Evolutionary conservation across 169 alveolate genomes (phyloP).

Genomic region (Toxoplasma gondii): DNA sequence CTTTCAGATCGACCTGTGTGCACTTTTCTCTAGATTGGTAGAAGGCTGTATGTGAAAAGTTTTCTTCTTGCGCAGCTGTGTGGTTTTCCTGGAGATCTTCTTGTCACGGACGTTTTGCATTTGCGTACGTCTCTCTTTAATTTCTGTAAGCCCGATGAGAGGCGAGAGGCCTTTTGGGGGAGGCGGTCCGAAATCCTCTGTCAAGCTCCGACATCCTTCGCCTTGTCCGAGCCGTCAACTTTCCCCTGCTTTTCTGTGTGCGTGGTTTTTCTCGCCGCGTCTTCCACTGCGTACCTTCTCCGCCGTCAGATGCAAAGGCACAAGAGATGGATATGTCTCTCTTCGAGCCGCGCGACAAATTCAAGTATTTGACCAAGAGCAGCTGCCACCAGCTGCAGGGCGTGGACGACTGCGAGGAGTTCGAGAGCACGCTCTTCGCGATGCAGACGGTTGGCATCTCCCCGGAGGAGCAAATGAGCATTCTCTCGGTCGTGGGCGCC

Average conservation of each 20-base stretch:
- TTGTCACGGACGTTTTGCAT: too few relatives aligned
- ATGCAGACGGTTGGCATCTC: slow-evolving; percentile 82
- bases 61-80: neutral
- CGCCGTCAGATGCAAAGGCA: neutral
- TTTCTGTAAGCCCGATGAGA: neutral
- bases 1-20: neutral
- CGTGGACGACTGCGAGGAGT: slow-evolving; percentile 69
- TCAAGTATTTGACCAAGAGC: slow-evolving; percentile 61
- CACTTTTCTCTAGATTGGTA: neutral
- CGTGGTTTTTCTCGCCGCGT: neutral
- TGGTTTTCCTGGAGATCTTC: too few relatives aligned
- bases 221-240: neutral
- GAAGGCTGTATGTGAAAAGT: neutral
- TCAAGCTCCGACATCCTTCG: neutral
- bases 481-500: slow-evolving; percentile 80
- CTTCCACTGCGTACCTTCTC: neutral
- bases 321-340: slow-evolving; percentile 11
- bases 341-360: slow-evolving; percentile 55
- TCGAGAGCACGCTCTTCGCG: slow-evolving; percentile 74
- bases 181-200: too few relatives aligned
- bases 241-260: neutral
- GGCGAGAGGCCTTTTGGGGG: too few relatives aligned
- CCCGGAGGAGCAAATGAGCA: slow-evolving; percentile 73
- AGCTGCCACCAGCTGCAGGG: slow-evolving; percentile 54
- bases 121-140: neutral